Conservation (phyloP, 345 rosid genomes). For the Reutealis trisperma region DNA sequence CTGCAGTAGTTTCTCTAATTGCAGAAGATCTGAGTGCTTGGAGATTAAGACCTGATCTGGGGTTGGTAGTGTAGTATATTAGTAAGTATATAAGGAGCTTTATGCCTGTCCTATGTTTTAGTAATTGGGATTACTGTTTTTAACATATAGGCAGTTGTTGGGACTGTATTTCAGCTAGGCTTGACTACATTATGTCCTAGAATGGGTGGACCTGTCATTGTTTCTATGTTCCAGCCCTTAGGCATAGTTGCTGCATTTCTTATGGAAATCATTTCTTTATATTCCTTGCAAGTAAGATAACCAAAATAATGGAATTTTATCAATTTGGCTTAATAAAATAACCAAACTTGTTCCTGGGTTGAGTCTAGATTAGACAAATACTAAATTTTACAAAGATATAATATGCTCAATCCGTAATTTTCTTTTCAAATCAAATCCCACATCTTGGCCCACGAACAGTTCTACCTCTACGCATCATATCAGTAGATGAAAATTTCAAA, state of each 20-base stretch:
- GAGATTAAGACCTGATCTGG: background rate
- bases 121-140: too few relatives aligned
- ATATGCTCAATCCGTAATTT: too few relatives aligned
- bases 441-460: too few relatives aligned
- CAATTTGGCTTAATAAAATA: too few relatives aligned
- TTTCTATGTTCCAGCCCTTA: background rate
- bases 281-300: background rate
- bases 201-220: background rate
- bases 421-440: too few relatives aligned
- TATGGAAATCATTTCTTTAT: background rate
- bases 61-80: conserved; percentile 1
- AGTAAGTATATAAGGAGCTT: conserved; percentile 3
- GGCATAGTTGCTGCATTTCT: background rate
- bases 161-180: background rate
- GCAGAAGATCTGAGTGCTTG: conserved; percentile 25
- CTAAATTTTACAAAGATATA: too few relatives aligned
- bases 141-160: background rate
- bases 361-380: too few relatives aligned
- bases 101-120: too few relatives aligned
- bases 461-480: too few relatives aligned
- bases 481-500: background rate
- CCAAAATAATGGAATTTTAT: too few relatives aligned
- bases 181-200: background rate
- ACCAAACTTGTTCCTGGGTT: too few relatives aligned
- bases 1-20: conserved; percentile 22